Base-by-base conservation (phyloP, 306 rosid genomes). In the Lagenaria siceraria region DNA sequence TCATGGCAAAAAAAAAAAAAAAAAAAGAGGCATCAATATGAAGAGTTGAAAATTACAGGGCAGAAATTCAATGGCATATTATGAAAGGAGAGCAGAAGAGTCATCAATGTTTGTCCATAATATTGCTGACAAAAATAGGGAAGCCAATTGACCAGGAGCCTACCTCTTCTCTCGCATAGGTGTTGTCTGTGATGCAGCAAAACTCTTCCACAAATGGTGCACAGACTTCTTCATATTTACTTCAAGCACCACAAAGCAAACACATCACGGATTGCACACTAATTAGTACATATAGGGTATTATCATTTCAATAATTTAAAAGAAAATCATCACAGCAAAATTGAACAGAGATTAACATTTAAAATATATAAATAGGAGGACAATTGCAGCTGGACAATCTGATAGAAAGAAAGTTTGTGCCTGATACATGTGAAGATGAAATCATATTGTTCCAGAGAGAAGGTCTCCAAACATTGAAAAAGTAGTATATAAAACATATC, bases 221-320 rank as follows among this genome's bases (percentile, higher is more conserved):
- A 84, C 86, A 72, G 17, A 88, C 87, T 89, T 93, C 98, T 90
- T 93, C 96, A 72, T 93, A 93, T 80, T 93, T 93, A 56, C 98
- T 93, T 53, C 61, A 82, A 84, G 66, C 46, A 61, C 19, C 40
- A 40, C 11, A 46, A 78, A 80, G 25, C 38, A 83, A 78, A 84
- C 10, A 75, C 7, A 84, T 51, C 77, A 69, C 2, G 58, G n/a
- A 18, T 7, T 86, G 78, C 82, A 83, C 77, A 58, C 40, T 76
- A 22, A 14, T 56, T 27, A 22, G 9, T 76, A 76, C 14, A 38
- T 75, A 38, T 12, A 54, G 22, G 33, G 19, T 14, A 11, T 53
- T 33, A 74, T 29, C 13, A 22, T 43, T 69, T 43, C 56, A 69
- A 46, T 46, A 22, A 43, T 43, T 43, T 29, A 31, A 14, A 29